Base-by-base conservation (phyloP, 805 yeast genomes). In the Lipomyces yamadae region DNA sequence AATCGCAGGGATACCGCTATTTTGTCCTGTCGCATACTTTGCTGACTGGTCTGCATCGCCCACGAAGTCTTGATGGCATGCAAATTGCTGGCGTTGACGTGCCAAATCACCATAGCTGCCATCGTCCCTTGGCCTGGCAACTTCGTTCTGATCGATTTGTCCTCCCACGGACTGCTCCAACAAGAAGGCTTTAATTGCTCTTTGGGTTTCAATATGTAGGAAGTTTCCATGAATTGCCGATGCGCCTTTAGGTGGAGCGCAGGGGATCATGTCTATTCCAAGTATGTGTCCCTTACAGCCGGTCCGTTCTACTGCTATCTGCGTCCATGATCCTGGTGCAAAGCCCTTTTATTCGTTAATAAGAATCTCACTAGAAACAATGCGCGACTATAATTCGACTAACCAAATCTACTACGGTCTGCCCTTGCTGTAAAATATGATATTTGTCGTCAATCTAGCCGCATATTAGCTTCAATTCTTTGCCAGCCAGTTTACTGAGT, bases 271-370 rank as follows among this genome's bases (percentile, higher is more conserved):
- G 78, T 95, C 97, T 10, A 92, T 90, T 4, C 97, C 97, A 11
- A 92, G 75, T 2, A 92, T 85, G 29, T 82, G 79, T 0, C 92
- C 88, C 1, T 78, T 74, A 0, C 83, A 82, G 24, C 76, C 74
- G 1, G 86, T 82, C 63, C 84, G 76, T 62, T 84, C 85, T 7
- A 84, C 78, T 0, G 94, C 93, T 0, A 91, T 93, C 75, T 92
- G 97, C 7, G 94, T 85, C 97, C 97, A 92, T 2, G 97, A 92
- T 0, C 97, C 97, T 0, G 97, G 97, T 0, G 97, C 96, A 76
- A 87, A 92, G 0, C 97, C 83, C 76, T 74, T 30, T 33, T 32
- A 29, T 52, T 52, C 15, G n/a, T 50, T 35, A 56, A 33, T 37
- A 13, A 42, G 35, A 30, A 18, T 39, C 24, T 42, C 32, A 64